These are phyloP conservation scores for Daldinia caldariorum DNA, from an alignment of 495 filamentous ascomycete species.

Conservation along the genomic window DNA sequence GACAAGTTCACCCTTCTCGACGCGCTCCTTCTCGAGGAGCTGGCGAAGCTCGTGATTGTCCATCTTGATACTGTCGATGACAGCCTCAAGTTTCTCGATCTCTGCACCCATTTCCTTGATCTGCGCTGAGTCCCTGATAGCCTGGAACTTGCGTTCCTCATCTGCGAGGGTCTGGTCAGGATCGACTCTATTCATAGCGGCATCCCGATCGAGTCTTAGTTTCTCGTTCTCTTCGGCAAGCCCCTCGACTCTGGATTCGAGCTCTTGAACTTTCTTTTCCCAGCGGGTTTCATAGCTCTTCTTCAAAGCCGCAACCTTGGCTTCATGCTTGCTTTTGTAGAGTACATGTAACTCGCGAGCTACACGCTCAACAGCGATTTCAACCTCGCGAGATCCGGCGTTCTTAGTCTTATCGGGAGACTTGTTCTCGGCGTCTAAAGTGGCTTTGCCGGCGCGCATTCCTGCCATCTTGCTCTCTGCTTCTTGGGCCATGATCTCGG, in stretches of 20 bases:
- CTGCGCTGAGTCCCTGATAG: conserved; percentile 59
- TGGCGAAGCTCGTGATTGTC: conserved; percentile 71
- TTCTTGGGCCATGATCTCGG: conserved; percentile 71
- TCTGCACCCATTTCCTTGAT: conserved; percentile 70
- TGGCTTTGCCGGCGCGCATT: conserved; percentile 65
- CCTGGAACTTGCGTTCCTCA: conserved; percentile 61
- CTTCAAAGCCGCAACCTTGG: conserved; percentile 91
- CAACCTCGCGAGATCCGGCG: conserved; percentile 63
- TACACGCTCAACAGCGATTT: conserved; percentile 91
- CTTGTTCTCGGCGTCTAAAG: conserved; percentile 47
- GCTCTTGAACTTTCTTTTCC: conserved; percentile 82
- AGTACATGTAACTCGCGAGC: conserved; percentile 87
- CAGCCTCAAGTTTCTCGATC: conserved; percentile 74
- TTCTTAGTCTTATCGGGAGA: conserved; percentile 47
- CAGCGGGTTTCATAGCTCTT: conserved; percentile 91
- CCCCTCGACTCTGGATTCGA: conserved; percentile 74
- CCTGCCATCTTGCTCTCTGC: conserved; percentile 77
- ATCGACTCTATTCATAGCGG: conserved; percentile 68
- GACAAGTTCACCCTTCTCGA: conserved; percentile 96
- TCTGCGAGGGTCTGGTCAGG: conserved; percentile 58
- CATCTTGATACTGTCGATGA: conserved; percentile 69
- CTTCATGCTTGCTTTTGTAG: conserved; percentile 98
- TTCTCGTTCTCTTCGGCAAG: conserved; percentile 78
- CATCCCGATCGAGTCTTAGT: conserved; percentile 69
- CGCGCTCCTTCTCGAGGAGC: conserved; percentile 78